Evolutionary conservation across 148 eudicot species (phyloP).

Genomic region (Chenopodium suecicum): DNA sequence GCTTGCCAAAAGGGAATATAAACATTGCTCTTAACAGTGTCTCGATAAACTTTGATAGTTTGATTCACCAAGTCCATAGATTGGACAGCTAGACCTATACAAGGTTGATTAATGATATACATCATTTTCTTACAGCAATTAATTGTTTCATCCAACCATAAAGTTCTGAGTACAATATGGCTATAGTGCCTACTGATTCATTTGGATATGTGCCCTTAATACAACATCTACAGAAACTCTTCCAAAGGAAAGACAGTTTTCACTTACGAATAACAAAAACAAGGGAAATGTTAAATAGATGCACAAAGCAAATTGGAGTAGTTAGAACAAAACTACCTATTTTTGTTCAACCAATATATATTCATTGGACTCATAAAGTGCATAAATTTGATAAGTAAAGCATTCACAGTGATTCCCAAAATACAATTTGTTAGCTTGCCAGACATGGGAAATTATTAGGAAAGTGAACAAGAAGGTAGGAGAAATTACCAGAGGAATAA

Average conservation of each 20-base stretch:
- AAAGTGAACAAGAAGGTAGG: neutral
- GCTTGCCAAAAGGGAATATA: too few species aligned
- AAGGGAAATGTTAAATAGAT: too few species aligned
- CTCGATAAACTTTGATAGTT: neutral
- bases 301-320: neutral
- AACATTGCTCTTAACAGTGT: neutral
- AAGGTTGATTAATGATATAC: neutral
- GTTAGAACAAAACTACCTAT: neutral
- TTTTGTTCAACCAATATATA: too few species aligned
- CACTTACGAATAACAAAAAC: neutral
- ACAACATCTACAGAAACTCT: neutral
- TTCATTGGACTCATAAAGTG: neutral
- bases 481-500: conserved; percentile 47
- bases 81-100: neutral
- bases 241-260: neutral
- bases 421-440: neutral
- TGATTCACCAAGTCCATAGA: neutral
- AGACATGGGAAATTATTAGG: neutral
- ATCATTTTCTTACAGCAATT: neutral
- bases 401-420: neutral
- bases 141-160: neutral
- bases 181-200: neutral
- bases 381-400: neutral
- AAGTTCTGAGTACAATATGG: neutral
- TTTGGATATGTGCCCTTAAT: neutral